Evolutionary conservation across 352 stramenopile species (phyloP), one percentile per base, ranked within the genome.

Genomic region (Pythium aphanidermatum): DNA sequence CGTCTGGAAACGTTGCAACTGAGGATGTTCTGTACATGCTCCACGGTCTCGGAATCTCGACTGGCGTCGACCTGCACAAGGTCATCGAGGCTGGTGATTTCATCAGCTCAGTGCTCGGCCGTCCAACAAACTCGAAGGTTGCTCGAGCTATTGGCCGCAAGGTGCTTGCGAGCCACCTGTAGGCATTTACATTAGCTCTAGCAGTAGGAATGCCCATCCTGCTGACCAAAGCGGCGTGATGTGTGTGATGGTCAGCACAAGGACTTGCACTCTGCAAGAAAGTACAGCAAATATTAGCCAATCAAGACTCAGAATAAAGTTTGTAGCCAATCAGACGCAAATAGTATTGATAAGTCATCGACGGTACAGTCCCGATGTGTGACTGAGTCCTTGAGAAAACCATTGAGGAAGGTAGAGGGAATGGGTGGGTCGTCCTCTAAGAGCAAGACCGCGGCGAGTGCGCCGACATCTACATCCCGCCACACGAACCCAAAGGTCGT

Each of bases 11-110:
- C 65, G 90, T 98, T 14, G 92, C 95, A 9, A 98, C 95, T 0
- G 95, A 99, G 67, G 95, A 99, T 63, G 87, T 98, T 33, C 72
- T 98, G 6, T 98, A 98, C 72, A 98, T 98, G 94, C 58, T 98
- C 26, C 65, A 98, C 40, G 95, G 95, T 11, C 69, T 98, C 32
- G 93, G 95, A 27, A 89, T 99, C 26, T 55, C 71, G n/a, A 98
- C 95, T 10, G 95, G 93, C 31, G 85, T 98, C 14, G 81, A 98
- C 64, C 52, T 98, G n/a, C 33, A 85, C 17, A 89, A 92, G 65
- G 63, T 98, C n/a, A 83, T 96, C 17, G 70, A 87, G 34, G 86
- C 81, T 16, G 86, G 92, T 13, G 65, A 84, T 2, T 97, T 92
- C 55, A 98, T 98, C 45, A 89, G 70, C 20, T 70, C 68, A 14